Conservation (phyloP, 176 grass and related monocot genomes). For the Musa acuminata region DNA sequence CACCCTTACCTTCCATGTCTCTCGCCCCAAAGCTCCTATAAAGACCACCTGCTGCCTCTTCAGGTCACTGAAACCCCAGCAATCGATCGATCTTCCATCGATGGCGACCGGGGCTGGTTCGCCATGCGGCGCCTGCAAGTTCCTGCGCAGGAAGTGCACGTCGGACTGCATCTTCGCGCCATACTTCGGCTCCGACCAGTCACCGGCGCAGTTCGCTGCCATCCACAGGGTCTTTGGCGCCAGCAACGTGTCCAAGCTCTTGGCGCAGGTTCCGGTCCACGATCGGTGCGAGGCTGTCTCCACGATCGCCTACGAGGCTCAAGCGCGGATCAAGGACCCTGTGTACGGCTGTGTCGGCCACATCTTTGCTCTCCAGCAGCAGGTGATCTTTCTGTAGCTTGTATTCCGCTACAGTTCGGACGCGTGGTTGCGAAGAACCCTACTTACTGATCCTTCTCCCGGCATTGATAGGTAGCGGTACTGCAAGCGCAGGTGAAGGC, state of each 20-base stretch:
- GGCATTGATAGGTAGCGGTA: slow-evolving; percentile 48
- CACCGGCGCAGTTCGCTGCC: slow-evolving; percentile 58
- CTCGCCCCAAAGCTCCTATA: slow-evolving; percentile 6
- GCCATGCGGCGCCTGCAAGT: slow-evolving; percentile 93
- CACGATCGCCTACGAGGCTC: slow-evolving; percentile 88
- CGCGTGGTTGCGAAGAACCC: not conserved
- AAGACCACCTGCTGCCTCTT: not conserved
- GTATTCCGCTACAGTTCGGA: not conserved
- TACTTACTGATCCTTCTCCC: not conserved
- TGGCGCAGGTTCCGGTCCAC: slow-evolving; percentile 63
- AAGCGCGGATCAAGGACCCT: slow-evolving; percentile 65
- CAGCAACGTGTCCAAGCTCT: slow-evolving; percentile 92
- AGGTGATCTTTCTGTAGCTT: slow-evolving; percentile 24
- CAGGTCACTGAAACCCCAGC: not conserved
- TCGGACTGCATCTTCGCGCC: slow-evolving; percentile 87
- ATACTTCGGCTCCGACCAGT: slow-evolving; percentile 82
- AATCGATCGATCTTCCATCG: not conserved
- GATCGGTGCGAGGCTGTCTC: slow-evolving; percentile 85
- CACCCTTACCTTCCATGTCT: slow-evolving; percentile 49
- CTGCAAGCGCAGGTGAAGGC: slow-evolving; percentile 81
- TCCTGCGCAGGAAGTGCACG: slow-evolving; percentile 69
- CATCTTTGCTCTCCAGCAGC: slow-evolving; percentile 91
- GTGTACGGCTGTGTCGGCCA: slow-evolving; percentile 79
- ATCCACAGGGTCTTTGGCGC: slow-evolving; percentile 97
- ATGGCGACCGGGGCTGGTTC: slow-evolving; percentile 46